Evolutionary conservation across 208 protist species (phyloP), one percentile per base, ranked within the genome.

Genomic region (Angomonas deanei): DNA sequence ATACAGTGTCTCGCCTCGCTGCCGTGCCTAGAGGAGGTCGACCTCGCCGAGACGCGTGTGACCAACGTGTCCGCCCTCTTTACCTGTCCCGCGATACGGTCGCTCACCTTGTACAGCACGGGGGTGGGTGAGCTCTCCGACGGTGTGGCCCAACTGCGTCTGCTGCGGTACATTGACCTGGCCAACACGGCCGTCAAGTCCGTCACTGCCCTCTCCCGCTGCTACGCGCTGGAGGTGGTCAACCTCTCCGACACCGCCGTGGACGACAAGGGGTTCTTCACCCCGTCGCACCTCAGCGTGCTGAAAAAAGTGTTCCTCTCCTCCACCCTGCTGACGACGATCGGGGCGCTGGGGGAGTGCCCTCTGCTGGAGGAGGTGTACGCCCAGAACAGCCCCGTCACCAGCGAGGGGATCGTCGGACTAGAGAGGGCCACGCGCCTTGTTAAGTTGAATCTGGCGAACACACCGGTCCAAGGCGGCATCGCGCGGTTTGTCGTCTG

Each of bases 21-120:
- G 0, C 26, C 28, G 39, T 30, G 11, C 4, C 50, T 80, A 47
- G 21, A 36, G 33, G 68, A 75, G 33, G 69, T 60, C 0, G 74
- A 80, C 47, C 64, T 80, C 6, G 68, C 64, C 11, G 59, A 80
- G 34, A 80, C 68, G 8, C 27, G 17, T 17, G 48, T 80, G 10
- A 58, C 42, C 0, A 54, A 55, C 39, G 58, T 74, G 24, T 36
- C 55, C 23, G 48, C 66, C 3, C 38, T 75, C 19, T 56, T 74
- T 30, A n/a, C 19, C 21, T 80, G 74, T 33, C 38, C n/a, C 4
- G 28, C 62, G 11, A 10, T 80, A 8, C 46, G 30, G 2, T 32
- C 56, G 10, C 39, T 75, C 1, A 64, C 39, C 0, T 28, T 75
- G 52, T 75, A 69, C 64, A 70, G 65, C 32, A 64, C 63, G 11